Evolutionary conservation across 225 moss, liverwort and hornwort genomes (phyloP), one percentile per base, ranked within the genome.

Genomic region (Asterella californica): DNA sequence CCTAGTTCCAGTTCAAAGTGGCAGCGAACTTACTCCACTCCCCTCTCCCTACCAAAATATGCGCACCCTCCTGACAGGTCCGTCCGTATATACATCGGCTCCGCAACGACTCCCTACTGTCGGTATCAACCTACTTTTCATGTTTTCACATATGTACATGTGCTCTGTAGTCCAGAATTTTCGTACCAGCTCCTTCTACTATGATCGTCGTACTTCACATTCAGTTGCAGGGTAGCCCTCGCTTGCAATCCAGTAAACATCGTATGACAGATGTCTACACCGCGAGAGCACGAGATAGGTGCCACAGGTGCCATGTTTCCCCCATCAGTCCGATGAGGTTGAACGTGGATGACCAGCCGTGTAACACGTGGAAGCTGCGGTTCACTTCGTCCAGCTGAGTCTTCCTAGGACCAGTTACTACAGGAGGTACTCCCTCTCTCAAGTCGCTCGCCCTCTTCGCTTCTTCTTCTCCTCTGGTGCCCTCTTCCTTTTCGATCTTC

Each of bases 401-500:
- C 74, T 88, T 90, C 1, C 50, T 72, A 15, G 66, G 62, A 19
- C 38, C 80, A 34, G n/a, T n/a, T n/a, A 89, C 15, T 37, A 38
- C 32, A 18, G 75, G 21, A 33, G 57, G 5, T 77, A 80, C 25
- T 72, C 80, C 65, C 83, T 76, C 78, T 85, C 48, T 75, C 81
- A 83, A 17, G 22, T 25, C 61, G n/a, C 30, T 64, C 46, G 29
- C 42, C 47, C 9, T 32, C 78, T 77, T 87, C 18, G 87, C 84
- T 15, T 72, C 86, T 8, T 89, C 89, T 8, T 91, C 76, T 17
- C 81, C 91, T 74, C 89, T 82, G 30, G 25, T 57, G 27, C 90
- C 96, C 81, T 93, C 94, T 69, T 96, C 96, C 78, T 96, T 94
- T 68, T 96, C 94, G 52, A 92, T 11, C 80, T 91, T 91, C 84